Evolutionary conservation across 306 rosid species (phyloP).

Genomic region (Lithocarpus polystachyus): DNA sequence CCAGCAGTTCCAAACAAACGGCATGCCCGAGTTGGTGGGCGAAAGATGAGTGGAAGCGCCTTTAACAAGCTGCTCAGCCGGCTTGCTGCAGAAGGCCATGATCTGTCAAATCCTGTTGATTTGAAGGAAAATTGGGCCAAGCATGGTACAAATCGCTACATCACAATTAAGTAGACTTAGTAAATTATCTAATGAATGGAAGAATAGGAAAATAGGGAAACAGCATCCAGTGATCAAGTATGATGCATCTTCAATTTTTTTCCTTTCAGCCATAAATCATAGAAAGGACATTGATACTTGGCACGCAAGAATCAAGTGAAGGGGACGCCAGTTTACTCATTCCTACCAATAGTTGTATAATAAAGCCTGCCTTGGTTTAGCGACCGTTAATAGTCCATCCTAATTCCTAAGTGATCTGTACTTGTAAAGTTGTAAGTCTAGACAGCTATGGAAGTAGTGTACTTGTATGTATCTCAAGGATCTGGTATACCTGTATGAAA

Average conservation of each 20-base stretch:
- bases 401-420: neutral
- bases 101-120: slow-evolving; percentile 85
- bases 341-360: no score
- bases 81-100: slow-evolving; percentile 93
- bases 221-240: slow-evolving; percentile 10
- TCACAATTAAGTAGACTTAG: slow-evolving; percentile 71
- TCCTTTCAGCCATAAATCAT: neutral
- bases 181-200: neutral
- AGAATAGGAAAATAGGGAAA: slow-evolving; percentile 7
- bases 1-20: slow-evolving; percentile 98
- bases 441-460: neutral
- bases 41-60: slow-evolving; percentile 99
- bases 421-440: neutral
- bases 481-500: neutral
- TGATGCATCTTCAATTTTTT: slow-evolving; percentile 1
- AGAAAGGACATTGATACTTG: slow-evolving; percentile 1
- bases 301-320: neutral
- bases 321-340: neutral
- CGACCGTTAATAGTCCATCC: neutral
- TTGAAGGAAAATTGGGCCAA: slow-evolving; percentile 97
- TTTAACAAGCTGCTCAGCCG: slow-evolving; percentile 91
- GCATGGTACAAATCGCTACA: slow-evolving; percentile 98
- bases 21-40: slow-evolving; percentile 91
- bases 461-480: neutral
- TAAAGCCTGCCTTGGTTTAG: neutral